Conservation (phyloP, 176 grass and related monocot species). For the Triticum dicoccoides region DNA sequence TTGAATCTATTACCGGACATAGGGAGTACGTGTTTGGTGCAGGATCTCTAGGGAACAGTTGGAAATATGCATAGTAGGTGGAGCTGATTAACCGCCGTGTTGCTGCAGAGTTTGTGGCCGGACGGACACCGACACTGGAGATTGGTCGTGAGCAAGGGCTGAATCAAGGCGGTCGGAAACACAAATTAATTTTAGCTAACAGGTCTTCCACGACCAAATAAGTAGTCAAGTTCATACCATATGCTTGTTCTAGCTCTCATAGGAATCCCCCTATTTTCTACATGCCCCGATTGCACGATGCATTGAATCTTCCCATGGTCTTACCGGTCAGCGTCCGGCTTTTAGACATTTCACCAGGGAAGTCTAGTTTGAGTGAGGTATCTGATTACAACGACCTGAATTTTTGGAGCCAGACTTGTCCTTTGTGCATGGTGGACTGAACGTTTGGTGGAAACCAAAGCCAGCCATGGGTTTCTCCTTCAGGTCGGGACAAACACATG, state of each 20-base stretch:
- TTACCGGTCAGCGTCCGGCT: not conserved
- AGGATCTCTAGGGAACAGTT: not conserved
- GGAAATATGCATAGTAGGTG: not conserved
- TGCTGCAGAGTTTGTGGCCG: not conserved
- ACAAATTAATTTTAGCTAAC: too few species aligned
- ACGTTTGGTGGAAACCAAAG: not conserved
- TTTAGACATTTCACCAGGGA: not conserved
- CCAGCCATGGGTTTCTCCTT: not conserved
- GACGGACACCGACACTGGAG: not conserved
- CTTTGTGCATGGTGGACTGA: not conserved
- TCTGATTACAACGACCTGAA: conserved; percentile 15
- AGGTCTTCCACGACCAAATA: too few species aligned
- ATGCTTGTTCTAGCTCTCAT: not conserved
- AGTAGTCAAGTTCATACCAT: not conserved
- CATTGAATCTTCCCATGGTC: not conserved
- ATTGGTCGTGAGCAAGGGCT: too few species aligned
- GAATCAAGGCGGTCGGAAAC: too few species aligned
- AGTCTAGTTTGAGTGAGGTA: conserved; percentile 16
- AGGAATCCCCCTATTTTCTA: not conserved
- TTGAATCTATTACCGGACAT: too few species aligned
- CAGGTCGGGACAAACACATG: not conserved
- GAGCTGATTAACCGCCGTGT: not conserved
- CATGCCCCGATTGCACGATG: not conserved
- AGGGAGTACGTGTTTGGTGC: too few species aligned
- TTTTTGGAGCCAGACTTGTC: conserved; percentile 11